These are phyloP conservation scores for Phytopythium chamaehyphon DNA, from an alignment of 352 stramenopile genomes.

Conservation along the genomic window DNA sequence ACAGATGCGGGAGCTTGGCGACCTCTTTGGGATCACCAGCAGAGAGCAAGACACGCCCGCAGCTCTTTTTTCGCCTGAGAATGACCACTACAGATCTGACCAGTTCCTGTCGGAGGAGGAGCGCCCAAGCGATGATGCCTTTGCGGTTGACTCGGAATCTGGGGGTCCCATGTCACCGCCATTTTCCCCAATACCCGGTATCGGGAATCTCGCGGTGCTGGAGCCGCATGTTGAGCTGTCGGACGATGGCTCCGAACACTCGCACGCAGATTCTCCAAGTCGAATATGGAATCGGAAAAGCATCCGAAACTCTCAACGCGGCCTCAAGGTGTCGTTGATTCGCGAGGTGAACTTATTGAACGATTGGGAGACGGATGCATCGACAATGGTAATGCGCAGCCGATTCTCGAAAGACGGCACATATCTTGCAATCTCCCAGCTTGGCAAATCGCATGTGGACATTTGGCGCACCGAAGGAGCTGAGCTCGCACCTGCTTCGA, in stretches of 20 bases:
- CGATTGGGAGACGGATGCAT: constrained; percentile 25
- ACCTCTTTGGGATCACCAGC: constrained; percentile 43
- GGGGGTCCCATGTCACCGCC: constrained; percentile 9
- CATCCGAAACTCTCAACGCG: neutral
- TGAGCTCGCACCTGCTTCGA: constrained; percentile 15
- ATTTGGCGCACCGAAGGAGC: constrained; percentile 38
- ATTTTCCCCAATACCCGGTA: constrained; percentile 18
- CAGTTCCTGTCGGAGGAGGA: constrained; percentile 5
- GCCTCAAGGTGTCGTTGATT: constrained; percentile 18
- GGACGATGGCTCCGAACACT: neutral
- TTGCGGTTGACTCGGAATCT: constrained; percentile 2
- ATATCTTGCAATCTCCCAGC: constrained; percentile 32
- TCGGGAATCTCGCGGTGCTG: neutral
- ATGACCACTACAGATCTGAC: neutral
- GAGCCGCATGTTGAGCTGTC: constrained; percentile 5
- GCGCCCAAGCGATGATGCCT: constrained; percentile 1
- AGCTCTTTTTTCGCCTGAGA: neutral
- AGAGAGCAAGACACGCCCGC: neutral
- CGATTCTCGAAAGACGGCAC: constrained; percentile 34
- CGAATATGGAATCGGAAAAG: neutral
- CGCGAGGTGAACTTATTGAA: constrained; percentile 38
- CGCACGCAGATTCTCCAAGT: neutral
- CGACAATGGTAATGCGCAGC: constrained; percentile 24
- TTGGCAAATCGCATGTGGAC: constrained; percentile 32
- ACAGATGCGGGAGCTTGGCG: constrained; percentile 46